Base-by-base conservation (phyloP, 2,329 filamentous ascomycete genomes). In the Sarocladium oryzae region DNA sequence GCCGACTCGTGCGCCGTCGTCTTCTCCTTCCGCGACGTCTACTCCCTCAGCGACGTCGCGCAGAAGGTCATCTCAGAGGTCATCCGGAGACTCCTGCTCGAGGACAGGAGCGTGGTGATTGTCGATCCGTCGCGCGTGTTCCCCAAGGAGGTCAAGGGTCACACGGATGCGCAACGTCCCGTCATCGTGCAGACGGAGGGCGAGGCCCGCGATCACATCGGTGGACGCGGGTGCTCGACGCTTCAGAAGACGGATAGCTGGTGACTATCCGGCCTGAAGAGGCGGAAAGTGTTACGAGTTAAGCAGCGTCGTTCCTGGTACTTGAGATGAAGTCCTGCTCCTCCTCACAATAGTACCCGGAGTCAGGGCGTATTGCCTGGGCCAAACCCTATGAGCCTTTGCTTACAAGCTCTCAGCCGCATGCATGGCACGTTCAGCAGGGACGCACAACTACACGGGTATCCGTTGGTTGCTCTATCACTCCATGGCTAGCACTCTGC, bases 1-100 rank as follows among this genome's bases (percentile, higher is more conserved):
- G 51, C 51, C 2, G 52, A 61, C 5, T 60, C 60, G 4, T 66
- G 62, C 32, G 65, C 65, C 0, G 58, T 67, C 1, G 57, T 67
- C 1, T 62, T 67, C 23, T 66, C 63, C 0, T 60, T 67, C 51
- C 58, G 61, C 3, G 63, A 64, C n/a, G 60, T 58, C 9, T 65
- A 63, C 30, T 67, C 65, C 0, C 56, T 67, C 2, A 67, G 60
- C 23, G 37, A 52, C 1, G 58, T 67, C 2, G 64, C 65, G 0
- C 60, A 58, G 16, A 52, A 58, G 2, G 60, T 67, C 9, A 55
- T 67, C 1, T 62, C 58, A 7, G 64, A 64, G 33, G 56, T 61
- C 9, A 59, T 67, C 2, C 46, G 50, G 1, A 53, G 64, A 1
- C 55, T 67, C 3, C 21, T 64, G 0, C 15, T 50, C 0, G 60